Conservation (phyloP, 371 early-diverging fungal species). For the Rhizomucor miehei region DNA sequence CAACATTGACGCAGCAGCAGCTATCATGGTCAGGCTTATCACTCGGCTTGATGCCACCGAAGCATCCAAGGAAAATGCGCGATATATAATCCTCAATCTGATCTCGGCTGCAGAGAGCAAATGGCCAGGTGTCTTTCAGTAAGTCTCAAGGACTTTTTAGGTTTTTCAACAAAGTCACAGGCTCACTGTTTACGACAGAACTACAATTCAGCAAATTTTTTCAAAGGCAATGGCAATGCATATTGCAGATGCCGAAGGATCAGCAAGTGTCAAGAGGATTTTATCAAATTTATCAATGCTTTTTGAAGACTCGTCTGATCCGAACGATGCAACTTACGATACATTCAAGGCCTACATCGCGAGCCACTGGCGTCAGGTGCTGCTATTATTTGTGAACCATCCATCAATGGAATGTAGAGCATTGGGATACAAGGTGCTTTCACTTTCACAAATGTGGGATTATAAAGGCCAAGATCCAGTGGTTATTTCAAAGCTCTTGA, state of each 20-base stretch:
- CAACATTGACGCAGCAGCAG: constrained; percentile 14
- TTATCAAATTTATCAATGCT: constrained; percentile 33
- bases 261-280: constrained; percentile 37
- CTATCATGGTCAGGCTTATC: constrained; percentile 32
- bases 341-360: constrained; percentile 31
- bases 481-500: constrained; percentile 17
- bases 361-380: constrained; percentile 36
- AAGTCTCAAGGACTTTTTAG: background rate
- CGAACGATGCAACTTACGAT: constrained; percentile 15
- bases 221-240: constrained; percentile 43
- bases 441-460: constrained; percentile 33
- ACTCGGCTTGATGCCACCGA: constrained; percentile 18
- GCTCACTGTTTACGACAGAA: constrained; percentile 5
- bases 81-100: constrained; percentile 28
- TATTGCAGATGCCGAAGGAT: constrained; percentile 34
- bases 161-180: background rate
- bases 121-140: constrained; percentile 41
- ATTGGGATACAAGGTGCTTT: constrained; percentile 36
- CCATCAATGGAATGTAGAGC: constrained; percentile 41
- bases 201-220: constrained; percentile 32
- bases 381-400: constrained; percentile 41
- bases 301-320: constrained; percentile 19
- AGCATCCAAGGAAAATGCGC: constrained; percentile 12
- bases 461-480: constrained; percentile 7
- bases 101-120: constrained; percentile 32